These are phyloP conservation scores for Thelonectria rubi DNA, from an alignment of 2,329 filamentous ascomycete genomes.

Conservation along the genomic window DNA sequence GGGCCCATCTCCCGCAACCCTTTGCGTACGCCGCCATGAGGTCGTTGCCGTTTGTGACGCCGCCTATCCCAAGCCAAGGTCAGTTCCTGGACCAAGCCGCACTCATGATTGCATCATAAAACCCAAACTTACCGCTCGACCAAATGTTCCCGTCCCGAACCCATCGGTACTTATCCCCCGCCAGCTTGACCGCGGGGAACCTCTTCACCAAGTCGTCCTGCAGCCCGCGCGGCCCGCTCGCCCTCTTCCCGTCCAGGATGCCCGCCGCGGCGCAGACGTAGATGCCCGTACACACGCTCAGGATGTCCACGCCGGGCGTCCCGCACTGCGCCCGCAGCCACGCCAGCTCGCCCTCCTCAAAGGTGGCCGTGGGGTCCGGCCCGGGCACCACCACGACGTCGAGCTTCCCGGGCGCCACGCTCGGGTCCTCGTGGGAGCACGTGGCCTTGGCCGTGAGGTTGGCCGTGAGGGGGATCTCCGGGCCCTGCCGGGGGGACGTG, in stretches of 20 bases:
- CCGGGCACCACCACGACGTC: constrained; percentile 63
- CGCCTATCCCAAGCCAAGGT: constrained; percentile 47
- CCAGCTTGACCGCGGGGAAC: constrained; percentile 52
- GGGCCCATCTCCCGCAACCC: constrained; percentile 53
- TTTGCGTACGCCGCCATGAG: constrained; percentile 62
- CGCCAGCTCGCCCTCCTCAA: constrained; percentile 46
- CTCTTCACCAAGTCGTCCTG: constrained; percentile 51
- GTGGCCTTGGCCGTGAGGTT: constrained; percentile 51
- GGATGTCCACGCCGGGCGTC: constrained; percentile 54
- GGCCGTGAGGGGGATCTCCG: constrained; percentile 54
- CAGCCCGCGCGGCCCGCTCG: constrained; percentile 57
- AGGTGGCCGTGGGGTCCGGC: constrained; percentile 51
- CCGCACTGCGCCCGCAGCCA: constrained; percentile 56
- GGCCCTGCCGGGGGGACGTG: constrained; percentile 48
- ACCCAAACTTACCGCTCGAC: constrained; percentile 57
- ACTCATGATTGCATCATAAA: not conserved
- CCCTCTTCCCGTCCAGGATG: constrained; percentile 55
- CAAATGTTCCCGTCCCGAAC: constrained; percentile 63
- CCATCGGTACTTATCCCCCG: constrained; percentile 60
- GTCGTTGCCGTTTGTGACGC: constrained; percentile 65
- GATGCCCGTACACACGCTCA: constrained; percentile 62
- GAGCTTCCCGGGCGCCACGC: constrained; percentile 59
- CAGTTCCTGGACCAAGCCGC: not conserved
- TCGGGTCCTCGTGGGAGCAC: constrained; percentile 54
- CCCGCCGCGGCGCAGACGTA: constrained; percentile 59